These are phyloP conservation scores for Fusarium nodosum DNA, from an alignment of 2,329 filamentous ascomycete genomes.

Conservation along the genomic window DNA sequence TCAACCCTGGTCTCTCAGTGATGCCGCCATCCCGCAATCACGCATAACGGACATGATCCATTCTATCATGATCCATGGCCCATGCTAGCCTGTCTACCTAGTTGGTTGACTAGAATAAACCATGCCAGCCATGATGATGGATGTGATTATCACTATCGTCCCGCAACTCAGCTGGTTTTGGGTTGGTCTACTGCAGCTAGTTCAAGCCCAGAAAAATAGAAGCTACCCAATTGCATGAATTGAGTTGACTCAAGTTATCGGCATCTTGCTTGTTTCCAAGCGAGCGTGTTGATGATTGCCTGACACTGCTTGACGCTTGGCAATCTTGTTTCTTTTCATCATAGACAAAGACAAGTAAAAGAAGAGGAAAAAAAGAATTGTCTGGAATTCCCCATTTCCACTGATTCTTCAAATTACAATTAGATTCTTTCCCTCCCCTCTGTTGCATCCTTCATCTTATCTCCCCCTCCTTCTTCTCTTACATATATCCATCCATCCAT, in stretches of 20 bases:
- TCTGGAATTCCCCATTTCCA: conserved; percentile 42
- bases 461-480: conserved; percentile 25
- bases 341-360: conserved; percentile 16
- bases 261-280: conserved; percentile 21
- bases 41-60: conserved; percentile 28
- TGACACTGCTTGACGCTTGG: conserved; percentile 21
- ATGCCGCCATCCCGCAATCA: conserved; percentile 44
- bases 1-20: conserved; percentile 20
- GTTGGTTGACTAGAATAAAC: background rate
- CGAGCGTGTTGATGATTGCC: conserved; percentile 27
- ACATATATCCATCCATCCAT: conserved; percentile 25
- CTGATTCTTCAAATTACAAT: conserved; percentile 26
- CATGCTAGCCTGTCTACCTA: conserved; percentile 1
- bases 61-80: conserved; percentile 36
- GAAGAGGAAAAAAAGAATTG: conserved; percentile 1
- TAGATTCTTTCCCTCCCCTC: conserved; percentile 7
- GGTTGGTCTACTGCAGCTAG: conserved; percentile 29
- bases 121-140: conserved; percentile 26
- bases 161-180: conserved; percentile 41
- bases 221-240: conserved; percentile 3
- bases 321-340: background rate
- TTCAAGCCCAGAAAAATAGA: conserved; percentile 11
- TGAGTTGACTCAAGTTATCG: conserved; percentile 4
- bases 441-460: conserved; percentile 24
- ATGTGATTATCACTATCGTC: conserved; percentile 18